Percentiles rank a stretch among this genome's conserved stretches.
Evolutionary conservation across 345 rosid genomes (phyloP).

Genomic region (Microcos paniculata): DNA sequence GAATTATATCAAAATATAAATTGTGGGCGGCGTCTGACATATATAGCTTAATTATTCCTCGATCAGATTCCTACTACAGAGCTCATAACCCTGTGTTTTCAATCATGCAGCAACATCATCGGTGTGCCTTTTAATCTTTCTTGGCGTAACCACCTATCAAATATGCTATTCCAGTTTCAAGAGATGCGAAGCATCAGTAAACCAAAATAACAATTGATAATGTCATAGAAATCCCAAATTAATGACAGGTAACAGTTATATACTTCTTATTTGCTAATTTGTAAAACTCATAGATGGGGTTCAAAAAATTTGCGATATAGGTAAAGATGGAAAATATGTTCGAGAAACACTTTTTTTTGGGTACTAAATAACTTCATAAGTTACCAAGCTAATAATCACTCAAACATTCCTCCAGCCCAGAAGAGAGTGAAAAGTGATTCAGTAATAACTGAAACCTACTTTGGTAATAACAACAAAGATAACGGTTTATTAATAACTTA

Average conservation of each 20-base stretch:
- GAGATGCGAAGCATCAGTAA: not conserved
- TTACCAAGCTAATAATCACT: not conserved
- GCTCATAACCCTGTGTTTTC: not conserved
- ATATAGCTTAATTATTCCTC: not conserved
- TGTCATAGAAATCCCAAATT: too few species aligned
- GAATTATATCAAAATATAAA: too few species aligned
- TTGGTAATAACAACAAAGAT: not conserved
- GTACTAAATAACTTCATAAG: not conserved
- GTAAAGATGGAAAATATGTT: not conserved
- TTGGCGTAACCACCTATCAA: not conserved
- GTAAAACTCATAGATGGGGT: not conserved
- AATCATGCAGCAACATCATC: not conserved
- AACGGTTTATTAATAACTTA: conserved; percentile 3
- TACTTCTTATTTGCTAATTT: not conserved
- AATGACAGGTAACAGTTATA: too few species aligned
- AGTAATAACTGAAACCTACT: not conserved
- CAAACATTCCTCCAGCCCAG: not conserved
- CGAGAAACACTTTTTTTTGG: not conserved
- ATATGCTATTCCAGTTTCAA: not conserved
- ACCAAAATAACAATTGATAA: not conserved
- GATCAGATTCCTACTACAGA: not conserved
- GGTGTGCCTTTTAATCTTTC: not conserved
- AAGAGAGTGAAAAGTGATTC: not conserved
- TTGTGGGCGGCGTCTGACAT: too few species aligned
- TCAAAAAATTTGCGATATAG: not conserved